phyloP scores from a whole-genome alignment of 176 grass and related monocot genomes.

The Bolboschoenus planiculmis region DNA sequence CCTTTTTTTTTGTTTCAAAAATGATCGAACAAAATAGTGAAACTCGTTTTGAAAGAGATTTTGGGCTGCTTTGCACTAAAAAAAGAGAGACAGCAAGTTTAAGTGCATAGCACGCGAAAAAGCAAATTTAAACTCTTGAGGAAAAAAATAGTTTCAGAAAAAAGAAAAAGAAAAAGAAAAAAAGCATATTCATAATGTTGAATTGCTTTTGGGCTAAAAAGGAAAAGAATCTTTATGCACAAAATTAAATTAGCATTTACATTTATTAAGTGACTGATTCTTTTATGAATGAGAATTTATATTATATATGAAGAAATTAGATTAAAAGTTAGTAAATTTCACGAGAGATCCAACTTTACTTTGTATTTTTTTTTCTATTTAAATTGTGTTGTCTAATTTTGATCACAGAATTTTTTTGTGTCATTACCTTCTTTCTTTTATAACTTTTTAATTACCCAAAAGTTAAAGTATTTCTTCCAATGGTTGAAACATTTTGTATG shows the following conservation, averaged over 20 bases:
- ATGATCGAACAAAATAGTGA: not conserved
- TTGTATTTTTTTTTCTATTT: not conserved
- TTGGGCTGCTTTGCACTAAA: not conserved
- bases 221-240: not conserved
- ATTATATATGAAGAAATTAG: too few species aligned
- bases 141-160: not conserved
- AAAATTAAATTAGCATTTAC: not conserved
- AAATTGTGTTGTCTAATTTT: not conserved
- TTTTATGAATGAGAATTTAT: too few species aligned
- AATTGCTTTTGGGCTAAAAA: not conserved
- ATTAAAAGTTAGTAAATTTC: not conserved
- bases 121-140: not conserved
- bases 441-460: too few species aligned
- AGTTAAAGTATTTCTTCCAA: too few species aligned
- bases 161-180: not conserved
- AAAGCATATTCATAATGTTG: not conserved
- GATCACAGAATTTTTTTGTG: not conserved
- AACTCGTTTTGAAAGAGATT: not conserved
- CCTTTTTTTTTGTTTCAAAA: not conserved
- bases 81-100: not conserved
- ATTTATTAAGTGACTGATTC: not conserved
- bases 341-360: not conserved
- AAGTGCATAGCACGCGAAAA: not conserved
- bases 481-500: too few species aligned
- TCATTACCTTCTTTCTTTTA: too few species aligned